Evolutionary conservation across 176 grass and related monocot genomes (phyloP).

Genomic region (Musa troglodytarum): DNA sequence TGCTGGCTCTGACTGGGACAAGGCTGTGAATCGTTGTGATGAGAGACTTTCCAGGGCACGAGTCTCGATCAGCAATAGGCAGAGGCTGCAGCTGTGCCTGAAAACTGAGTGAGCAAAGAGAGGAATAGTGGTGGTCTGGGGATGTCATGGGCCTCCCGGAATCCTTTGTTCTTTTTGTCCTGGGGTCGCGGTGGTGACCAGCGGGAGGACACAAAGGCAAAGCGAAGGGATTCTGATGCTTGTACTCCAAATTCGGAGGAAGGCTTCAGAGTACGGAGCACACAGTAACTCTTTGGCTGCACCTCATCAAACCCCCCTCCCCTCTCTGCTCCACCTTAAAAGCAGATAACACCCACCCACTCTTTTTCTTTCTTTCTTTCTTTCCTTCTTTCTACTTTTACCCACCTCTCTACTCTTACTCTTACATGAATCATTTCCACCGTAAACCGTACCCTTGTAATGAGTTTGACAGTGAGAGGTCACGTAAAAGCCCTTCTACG

Average conservation of each 20-base stretch:
- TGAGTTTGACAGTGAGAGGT: conserved; percentile 24
- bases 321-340: not conserved
- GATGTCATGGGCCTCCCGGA: not conserved
- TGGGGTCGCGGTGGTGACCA: not conserved
- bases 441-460: not conserved
- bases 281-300: conserved; percentile 10
- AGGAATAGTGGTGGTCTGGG: not conserved
- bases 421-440: conserved; percentile 1
- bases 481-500: not conserved
- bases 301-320: not conserved
- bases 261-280: conserved; percentile 4
- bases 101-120: not conserved
- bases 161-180: conserved; percentile 1
- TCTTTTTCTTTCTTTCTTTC: not conserved
- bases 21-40: too few relatives aligned
- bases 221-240: conserved; percentile 2
- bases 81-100: not conserved
- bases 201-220: conserved; percentile 6
- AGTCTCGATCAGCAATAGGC: too few relatives aligned
- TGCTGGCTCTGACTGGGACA: too few relatives aligned
- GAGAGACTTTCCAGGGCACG: too few relatives aligned
- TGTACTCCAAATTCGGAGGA: conserved; percentile 15
- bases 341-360: not conserved
- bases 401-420: not conserved
- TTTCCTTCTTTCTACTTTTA: not conserved